Conservation (phyloP, 2,329 filamentous ascomycete genomes). For the Aureobasidium pullulans region DNA sequence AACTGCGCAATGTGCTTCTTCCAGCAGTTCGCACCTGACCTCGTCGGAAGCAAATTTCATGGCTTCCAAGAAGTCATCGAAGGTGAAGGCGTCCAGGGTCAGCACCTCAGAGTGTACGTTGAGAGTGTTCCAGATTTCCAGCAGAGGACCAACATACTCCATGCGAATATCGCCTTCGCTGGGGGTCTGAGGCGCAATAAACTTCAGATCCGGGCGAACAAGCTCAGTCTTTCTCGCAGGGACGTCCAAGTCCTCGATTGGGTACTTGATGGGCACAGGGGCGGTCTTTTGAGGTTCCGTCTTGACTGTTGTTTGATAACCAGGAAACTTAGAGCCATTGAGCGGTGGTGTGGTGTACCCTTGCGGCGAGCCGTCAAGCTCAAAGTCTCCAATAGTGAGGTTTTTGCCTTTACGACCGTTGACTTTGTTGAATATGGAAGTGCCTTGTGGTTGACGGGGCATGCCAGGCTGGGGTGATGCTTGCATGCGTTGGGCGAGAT, state of each 20-base stretch:
- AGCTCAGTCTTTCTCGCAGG: slow-evolving; percentile 56
- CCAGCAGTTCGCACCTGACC: slow-evolving; percentile 72
- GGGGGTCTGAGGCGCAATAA: slow-evolving; percentile 44
- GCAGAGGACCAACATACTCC: slow-evolving; percentile 73
- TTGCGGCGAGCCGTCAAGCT: not conserved
- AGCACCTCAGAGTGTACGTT: slow-evolving; percentile 98
- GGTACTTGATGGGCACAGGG: slow-evolving; percentile 79
- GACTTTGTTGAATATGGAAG: slow-evolving; percentile 13
- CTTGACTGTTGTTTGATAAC: slow-evolving; percentile 1
- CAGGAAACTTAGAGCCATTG: slow-evolving; percentile 9
- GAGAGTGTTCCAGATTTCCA: slow-evolving; percentile 93
- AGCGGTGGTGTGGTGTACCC: slow-evolving; percentile 1
- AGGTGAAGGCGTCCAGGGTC: slow-evolving; percentile 90
- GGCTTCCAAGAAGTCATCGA: slow-evolving; percentile 90
- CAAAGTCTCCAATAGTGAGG: slow-evolving; percentile 12
- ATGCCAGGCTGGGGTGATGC: slow-evolving; percentile 46
- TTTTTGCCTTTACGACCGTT: slow-evolving; percentile 15
- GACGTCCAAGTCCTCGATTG: slow-evolving; percentile 87
- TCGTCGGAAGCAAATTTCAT: slow-evolving; percentile 70
- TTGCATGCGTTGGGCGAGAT: slow-evolving; percentile 74
- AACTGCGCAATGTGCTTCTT: slow-evolving; percentile 86
- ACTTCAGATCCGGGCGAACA: slow-evolving; percentile 69
- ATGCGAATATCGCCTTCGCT: slow-evolving; percentile 58
- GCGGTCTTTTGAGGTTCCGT: slow-evolving; percentile 37
- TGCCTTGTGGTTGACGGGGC: slow-evolving; percentile 18